Evolutionary conservation across 2,329 filamentous ascomycete species (phyloP), one percentile per base, ranked within the genome.

Genomic region (Ascochyta pisi): DNA sequence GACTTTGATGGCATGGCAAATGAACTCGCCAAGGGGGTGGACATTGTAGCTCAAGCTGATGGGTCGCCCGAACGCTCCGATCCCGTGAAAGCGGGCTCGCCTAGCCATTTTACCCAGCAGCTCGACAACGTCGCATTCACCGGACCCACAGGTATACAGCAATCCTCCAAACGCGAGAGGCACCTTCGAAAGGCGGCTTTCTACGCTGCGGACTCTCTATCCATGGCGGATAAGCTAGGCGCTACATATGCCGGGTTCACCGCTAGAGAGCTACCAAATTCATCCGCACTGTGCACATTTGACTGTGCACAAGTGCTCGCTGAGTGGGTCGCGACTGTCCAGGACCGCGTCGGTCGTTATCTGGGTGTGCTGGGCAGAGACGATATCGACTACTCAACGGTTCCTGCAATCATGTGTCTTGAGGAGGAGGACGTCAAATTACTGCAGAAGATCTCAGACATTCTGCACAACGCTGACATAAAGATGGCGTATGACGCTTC

Each of bases 111-210:
- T 29, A 58, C 50, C 31, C 51, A 57, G 9, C 50, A 72, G 63
- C 10, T 70, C 13, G 67, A 72, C 26, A 44, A 58, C 7, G 53
- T 66, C 26, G 66, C 75, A 26, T 74, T 74, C 50, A 75, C 74
- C 31, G 68, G 64, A 31, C 73, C 66, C 27, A 64, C 58, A 48
- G 55, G 57, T 27, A 40, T 74, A 50, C 60, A 66, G 62, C 54
- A 66, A 67, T 86, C 84, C 10, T 87, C 89, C 0, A 88, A 89
- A 54, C 88, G 92, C 3, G 94, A 99, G 77, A 89, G 88, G 62
- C 91, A 96, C 68, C 82, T 98, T 19, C 89, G 94, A 39, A 96
- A 94, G 73, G 95, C 95, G n/a, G 95, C 94, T 0, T 96, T 92
- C 71, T 96, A 96, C 70, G 95, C 95, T 1, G 92, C 92, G 1